phyloP scores from a whole-genome alignment of 2,329 filamentous ascomycete genomes.

The Sordariomycetes sp. region DNA sequence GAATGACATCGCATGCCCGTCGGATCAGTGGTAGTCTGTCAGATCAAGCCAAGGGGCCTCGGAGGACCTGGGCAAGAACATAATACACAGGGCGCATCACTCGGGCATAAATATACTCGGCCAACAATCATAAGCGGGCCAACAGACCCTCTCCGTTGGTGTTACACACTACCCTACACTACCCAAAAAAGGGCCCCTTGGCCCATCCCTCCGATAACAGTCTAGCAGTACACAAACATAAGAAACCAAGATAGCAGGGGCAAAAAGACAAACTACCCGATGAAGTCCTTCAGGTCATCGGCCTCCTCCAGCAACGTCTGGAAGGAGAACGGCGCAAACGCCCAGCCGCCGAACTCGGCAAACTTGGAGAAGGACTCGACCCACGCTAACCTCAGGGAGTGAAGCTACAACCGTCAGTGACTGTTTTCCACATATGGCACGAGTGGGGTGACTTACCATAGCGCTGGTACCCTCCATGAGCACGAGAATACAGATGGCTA shows the following conservation, averaged over 20 bases:
- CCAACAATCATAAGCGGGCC: neutral
- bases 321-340: constrained; percentile 87
- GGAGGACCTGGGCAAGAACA: too few relatives aligned
- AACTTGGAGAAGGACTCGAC: constrained; percentile 98
- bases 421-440: neutral
- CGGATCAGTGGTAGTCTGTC: too few relatives aligned
- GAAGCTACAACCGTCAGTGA: constrained; percentile 21
- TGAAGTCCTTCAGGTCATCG: constrained; percentile 45
- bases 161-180: neutral
- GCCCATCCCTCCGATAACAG: neutral
- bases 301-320: constrained; percentile 77
- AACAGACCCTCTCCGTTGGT: neutral
- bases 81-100: neutral
- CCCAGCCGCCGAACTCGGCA: constrained; percentile 80
- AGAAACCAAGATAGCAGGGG: neutral
- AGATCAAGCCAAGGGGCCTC: too few relatives aligned
- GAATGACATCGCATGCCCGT: too few relatives aligned
- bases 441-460: constrained; percentile 47
- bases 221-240: neutral
- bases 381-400: constrained; percentile 86
- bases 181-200: neutral
- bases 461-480: constrained; percentile 95
- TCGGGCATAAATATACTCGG: neutral
- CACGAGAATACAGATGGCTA: constrained; percentile 55
- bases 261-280: constrained; percentile 25